Percentiles rank a stretch among this genome's conserved stretches.
These are phyloP conservation scores for Sordariomycetes sp. DNA, from an alignment of 2,329 filamentous ascomycete genomes.

Conservation along the genomic window DNA sequence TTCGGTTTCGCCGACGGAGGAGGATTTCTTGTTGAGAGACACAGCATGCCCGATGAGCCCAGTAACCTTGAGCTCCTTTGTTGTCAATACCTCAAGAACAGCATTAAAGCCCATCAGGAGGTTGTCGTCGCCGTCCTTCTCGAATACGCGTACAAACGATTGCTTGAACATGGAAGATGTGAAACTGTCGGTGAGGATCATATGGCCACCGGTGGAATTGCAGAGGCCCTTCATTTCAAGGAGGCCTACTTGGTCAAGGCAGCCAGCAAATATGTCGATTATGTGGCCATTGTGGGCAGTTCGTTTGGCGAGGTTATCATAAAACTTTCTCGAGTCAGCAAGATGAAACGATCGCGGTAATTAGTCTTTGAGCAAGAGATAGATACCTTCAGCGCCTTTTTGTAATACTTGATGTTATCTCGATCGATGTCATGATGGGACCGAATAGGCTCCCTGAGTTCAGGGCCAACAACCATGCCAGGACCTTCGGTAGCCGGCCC, in stretches of 20 bases:
- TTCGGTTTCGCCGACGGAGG: conserved; percentile 92
- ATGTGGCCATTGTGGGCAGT: conserved; percentile 94
- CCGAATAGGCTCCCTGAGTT: conserved; percentile 89
- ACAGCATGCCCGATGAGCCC: conserved; percentile 94
- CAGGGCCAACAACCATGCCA: conserved; percentile 90
- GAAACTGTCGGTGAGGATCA: conserved; percentile 97
- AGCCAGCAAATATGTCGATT: conserved; percentile 95
- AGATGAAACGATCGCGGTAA: background rate
- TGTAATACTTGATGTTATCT: conserved; percentile 99
- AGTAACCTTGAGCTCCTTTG: conserved; percentile 96
- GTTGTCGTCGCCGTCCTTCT: conserved; percentile 91
- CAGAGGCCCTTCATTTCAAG: conserved; percentile 96
- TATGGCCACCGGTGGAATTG: conserved; percentile 93
- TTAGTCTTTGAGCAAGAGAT: conserved; percentile 1
- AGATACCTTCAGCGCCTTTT: conserved; percentile 86
- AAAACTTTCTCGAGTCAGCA: conserved; percentile 49
- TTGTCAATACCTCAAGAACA: conserved; percentile 87
- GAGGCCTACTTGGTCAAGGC: conserved; percentile 90
- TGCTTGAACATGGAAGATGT: conserved; percentile 99
- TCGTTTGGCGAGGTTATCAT: conserved; percentile 85
- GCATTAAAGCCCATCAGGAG: conserved; percentile 98
- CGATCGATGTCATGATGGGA: conserved; percentile 98
- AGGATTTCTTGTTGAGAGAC: conserved; percentile 95
- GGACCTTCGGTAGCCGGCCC: conserved; percentile 92
- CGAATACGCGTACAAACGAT: conserved; percentile 92